Conservation (phyloP, 306 rosid species). For the Erythrophleum fordii region DNA sequence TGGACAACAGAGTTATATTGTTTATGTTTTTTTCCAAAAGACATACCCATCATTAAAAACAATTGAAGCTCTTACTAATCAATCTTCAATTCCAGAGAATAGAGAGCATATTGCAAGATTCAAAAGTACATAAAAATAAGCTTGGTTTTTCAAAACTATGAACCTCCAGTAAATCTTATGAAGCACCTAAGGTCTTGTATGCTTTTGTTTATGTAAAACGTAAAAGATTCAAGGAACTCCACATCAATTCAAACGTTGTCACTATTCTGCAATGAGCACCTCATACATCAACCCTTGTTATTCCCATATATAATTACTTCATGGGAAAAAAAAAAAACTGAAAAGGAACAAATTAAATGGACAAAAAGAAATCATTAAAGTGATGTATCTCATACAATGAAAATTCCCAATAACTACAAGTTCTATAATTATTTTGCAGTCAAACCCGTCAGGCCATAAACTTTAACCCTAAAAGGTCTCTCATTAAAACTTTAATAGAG, state of each 20-base stretch:
- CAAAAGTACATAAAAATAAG: background rate
- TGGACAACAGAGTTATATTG: background rate
- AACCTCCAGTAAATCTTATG: background rate
- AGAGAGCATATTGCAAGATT: background rate
- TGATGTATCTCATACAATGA: constrained; percentile 1
- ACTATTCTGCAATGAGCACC: background rate
- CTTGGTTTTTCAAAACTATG: background rate
- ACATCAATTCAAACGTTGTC: background rate
- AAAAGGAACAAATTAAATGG: background rate
- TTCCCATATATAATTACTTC: background rate
- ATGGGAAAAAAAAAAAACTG: background rate
- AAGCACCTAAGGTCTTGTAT: background rate
- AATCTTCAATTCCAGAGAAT: constrained; percentile 16
- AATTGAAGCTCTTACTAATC: background rate
- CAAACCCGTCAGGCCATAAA: constrained; percentile 6
- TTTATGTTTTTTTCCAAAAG: background rate
- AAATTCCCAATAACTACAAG: background rate
- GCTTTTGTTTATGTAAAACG: background rate
- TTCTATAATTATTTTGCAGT: background rate
- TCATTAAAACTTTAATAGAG: background rate
- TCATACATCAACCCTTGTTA: background rate
- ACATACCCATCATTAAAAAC: background rate
- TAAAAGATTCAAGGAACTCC: background rate
- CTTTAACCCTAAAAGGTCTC: background rate
- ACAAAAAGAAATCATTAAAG: background rate